phyloP scores from a whole-genome alignment of 2,329 filamentous ascomycete species.

The Fusarium humuli region DNA sequence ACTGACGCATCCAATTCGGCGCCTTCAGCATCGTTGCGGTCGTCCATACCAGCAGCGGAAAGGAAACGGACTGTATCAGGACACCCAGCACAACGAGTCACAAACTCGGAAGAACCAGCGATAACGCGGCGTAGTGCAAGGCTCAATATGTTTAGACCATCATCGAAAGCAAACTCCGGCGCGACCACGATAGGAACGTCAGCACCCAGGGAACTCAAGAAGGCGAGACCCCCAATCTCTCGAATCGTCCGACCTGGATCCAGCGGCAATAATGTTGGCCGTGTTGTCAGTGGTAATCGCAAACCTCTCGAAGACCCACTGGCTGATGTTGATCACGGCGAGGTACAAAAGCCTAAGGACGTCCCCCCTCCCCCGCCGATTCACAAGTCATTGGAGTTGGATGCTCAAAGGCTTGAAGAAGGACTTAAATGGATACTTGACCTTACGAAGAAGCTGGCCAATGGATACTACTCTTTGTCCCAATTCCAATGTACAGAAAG shows the following conservation, averaged over 20 bases:
- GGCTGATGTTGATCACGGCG: conserved; percentile 77
- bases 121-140: conserved; percentile 75
- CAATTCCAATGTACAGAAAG: conserved; percentile 85
- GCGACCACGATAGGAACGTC: conserved; percentile 68
- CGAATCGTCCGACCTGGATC: conserved; percentile 74
- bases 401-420: conserved; percentile 76
- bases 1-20: conserved; percentile 56
- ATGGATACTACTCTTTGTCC: conserved; percentile 80
- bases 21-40: conserved; percentile 52
- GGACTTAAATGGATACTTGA: conserved; percentile 82
- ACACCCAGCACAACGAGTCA: conserved; percentile 69
- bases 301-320: conserved; percentile 76
- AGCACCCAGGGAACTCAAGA: conserved; percentile 79
- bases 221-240: conserved; percentile 79
- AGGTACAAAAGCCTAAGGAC: conserved; percentile 63
- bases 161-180: conserved; percentile 72
- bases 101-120: conserved; percentile 68
- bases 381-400: conserved; percentile 59
- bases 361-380: conserved; percentile 51
- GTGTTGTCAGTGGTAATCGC: conserved; percentile 90
- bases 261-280: conserved; percentile 78
- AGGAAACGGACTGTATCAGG: conserved; percentile 95
- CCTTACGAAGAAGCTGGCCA: conserved; percentile 82
- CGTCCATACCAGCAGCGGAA: conserved; percentile 65
- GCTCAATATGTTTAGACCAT: conserved; percentile 75